Conservation (phyloP, 2,329 filamentous ascomycete species). For the Aspergillus fischeri region DNA sequence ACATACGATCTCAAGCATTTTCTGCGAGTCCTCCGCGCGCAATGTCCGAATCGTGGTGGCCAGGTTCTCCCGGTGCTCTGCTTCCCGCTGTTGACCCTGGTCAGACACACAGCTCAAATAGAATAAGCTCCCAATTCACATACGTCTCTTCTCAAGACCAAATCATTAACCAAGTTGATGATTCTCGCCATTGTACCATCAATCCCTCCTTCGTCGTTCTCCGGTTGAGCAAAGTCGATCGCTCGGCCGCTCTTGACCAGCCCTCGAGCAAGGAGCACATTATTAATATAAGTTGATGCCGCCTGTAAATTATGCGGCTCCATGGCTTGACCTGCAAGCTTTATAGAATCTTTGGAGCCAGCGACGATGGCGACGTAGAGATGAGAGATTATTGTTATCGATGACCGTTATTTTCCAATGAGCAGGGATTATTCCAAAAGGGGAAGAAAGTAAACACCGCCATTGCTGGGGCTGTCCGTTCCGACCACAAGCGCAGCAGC, state of each 20-base stretch:
- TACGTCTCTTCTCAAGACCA: constrained; percentile 87
- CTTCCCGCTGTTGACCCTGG: constrained; percentile 64
- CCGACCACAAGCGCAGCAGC: constrained; percentile 19
- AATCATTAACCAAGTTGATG: constrained; percentile 89
- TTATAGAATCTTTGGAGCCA: constrained; percentile 1
- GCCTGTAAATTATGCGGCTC: constrained; percentile 52
- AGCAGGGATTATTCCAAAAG: constrained; percentile 28
- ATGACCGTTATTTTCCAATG: constrained; percentile 10
- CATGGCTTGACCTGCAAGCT: constrained; percentile 36
- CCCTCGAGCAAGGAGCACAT: constrained; percentile 60
- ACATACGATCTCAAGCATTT: constrained; percentile 64
- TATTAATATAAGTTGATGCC: constrained; percentile 62
- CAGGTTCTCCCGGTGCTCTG: constrained; percentile 79
- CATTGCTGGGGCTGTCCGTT: constrained; percentile 14
- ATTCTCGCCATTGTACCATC: constrained; percentile 75
- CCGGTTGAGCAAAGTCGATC: constrained; percentile 76
- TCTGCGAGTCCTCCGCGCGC: constrained; percentile 69
- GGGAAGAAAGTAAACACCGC: constrained; percentile 43
- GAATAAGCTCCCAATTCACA: constrained; percentile 29
- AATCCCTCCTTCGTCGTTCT: constrained; percentile 55
- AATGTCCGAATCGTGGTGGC: constrained; percentile 72
- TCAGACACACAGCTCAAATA: constrained; percentile 6
- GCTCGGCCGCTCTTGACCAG: constrained; percentile 54
- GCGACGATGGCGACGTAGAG: constrained; percentile 1
- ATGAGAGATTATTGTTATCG: constrained; percentile 2